Base-by-base conservation (phyloP, 441 rosid genomes). In the Populus hybrid region DNA sequence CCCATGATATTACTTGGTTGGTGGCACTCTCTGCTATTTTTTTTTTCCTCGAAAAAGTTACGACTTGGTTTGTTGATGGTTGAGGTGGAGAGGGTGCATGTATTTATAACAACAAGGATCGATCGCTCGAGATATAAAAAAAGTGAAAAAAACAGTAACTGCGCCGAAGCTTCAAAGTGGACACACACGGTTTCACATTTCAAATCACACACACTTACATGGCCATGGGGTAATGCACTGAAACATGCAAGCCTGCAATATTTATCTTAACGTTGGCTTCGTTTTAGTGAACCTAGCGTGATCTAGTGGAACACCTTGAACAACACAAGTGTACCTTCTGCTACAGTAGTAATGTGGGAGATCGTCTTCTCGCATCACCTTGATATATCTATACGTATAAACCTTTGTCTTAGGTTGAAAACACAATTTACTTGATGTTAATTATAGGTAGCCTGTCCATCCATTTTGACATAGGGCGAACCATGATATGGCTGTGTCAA, bases 231-330 rank as follows among this genome's bases (percentile, higher is more conserved):
- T 46, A 46, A 46, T 46, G 57, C 57, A 46, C 57, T 46, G 57
- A 46, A 40, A 30, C 75, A 72, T 30, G 66, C 21, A 63, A 53
- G 67, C 72, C 57, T 46, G 57, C 42, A 1, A 34, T 34, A 8
- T 38, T 38, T 38, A 38, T 38, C 42, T 38, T 14, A 73, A 23
- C 3, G 8, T 28, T 23, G n/a, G 10, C 16, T 34, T 73, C 70
- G 28, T 76, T 77, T 66, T 34, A 65, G 76, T 61, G 14, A 24
- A 69, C 24, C 69, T 73, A 69, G 36, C 36, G 82, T 83, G 86
- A 74, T 76, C 11, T 82, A 85, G 87, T 88, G 91, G 91, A 84
- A 76, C 90, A 90, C 87, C 76, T 86, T 73, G 89, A 83, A 83
- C 50, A 78, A 76, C 85, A 75, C 84, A 67, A 70, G 16, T 24